A percentile compares a stretch with the other conserved stretches of the same genome.
Conservation (phyloP, 805 yeast genomes). For the Wickerhamia fluorescens region DNA sequence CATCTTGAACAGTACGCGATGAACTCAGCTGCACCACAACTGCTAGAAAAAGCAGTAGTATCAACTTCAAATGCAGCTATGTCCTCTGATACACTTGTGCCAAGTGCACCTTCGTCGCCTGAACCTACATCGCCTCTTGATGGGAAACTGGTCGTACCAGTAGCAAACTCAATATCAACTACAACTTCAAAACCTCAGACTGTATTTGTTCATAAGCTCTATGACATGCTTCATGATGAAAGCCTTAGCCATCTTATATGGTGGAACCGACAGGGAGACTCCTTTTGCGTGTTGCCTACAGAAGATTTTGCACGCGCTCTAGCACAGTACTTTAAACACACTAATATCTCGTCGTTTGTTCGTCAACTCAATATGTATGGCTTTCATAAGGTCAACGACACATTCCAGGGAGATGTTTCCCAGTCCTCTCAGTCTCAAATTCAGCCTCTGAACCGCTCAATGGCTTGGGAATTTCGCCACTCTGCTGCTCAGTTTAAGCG, state of each 20-base stretch:
- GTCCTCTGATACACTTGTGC: too few species aligned
- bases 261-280: slow-evolving; percentile 70
- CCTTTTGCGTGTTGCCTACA: slow-evolving; percentile 76
- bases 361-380: slow-evolving; percentile 41
- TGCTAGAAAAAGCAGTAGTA: too few species aligned
- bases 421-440: slow-evolving; percentile 15
- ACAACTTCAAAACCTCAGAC: slow-evolving; percentile 31
- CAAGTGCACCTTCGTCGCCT: too few species aligned
- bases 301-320: slow-evolving; percentile 80
- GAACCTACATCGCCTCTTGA: too few species aligned
- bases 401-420: slow-evolving; percentile 27
- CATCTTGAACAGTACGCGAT: too few species aligned
- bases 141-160: too few species aligned
- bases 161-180: too few species aligned
- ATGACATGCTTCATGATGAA: slow-evolving; percentile 82
- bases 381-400: slow-evolving; percentile 38
- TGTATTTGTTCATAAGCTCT: slow-evolving; percentile 79
- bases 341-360: slow-evolving; percentile 37
- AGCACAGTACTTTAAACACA: slow-evolving; percentile 44
- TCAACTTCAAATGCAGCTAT: too few species aligned
- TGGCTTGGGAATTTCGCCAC: slow-evolving; percentile 96
- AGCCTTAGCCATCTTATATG: slow-evolving; percentile 68
- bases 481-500: slow-evolving; percentile 70
- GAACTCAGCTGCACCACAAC: too few species aligned
- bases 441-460: slow-evolving; percentile 12